These are phyloP conservation scores for Xylaria sp. DNA, from an alignment of 2,329 filamentous ascomycete species.

Conservation along the genomic window DNA sequence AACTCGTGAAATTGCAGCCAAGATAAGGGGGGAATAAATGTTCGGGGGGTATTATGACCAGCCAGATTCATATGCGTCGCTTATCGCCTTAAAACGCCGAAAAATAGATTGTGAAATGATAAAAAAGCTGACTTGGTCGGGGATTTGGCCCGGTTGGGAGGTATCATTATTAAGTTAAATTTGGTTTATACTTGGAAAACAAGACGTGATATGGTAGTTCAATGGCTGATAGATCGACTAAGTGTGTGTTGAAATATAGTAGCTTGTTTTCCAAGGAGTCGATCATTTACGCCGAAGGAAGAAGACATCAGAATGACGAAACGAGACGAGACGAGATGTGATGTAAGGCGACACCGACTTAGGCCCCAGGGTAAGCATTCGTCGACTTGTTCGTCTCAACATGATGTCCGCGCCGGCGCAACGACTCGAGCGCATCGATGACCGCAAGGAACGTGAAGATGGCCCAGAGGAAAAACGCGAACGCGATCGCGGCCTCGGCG, in stretches of 20 bases:
- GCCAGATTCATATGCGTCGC: neutral
- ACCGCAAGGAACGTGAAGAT: conserved; percentile 61
- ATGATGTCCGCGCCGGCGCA: conserved; percentile 56
- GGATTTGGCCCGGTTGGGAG: neutral
- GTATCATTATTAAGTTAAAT: neutral
- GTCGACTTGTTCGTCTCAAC: conserved; percentile 40
- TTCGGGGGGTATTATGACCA: conserved; percentile 24
- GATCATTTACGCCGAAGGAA: neutral
- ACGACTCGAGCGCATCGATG: conserved; percentile 58
- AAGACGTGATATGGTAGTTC: neutral
- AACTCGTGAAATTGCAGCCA: neutral
- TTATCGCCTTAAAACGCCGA: conserved; percentile 22
- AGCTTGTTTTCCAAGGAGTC: neutral
- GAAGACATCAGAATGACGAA: neutral
- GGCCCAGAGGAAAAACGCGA: conserved; percentile 73
- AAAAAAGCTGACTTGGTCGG: too few species aligned
- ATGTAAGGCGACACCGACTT: conserved; percentile 20
- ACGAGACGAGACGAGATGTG: too few species aligned
- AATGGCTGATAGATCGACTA: neutral
- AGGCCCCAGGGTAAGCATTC: conserved; percentile 46
- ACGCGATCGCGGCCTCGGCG: conserved; percentile 71
- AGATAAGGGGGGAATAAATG: neutral
- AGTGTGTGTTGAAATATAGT: neutral
- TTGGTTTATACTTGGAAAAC: neutral
- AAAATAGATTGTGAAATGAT: neutral